phyloP scores from a whole-genome alignment of 2,329 filamentous ascomycete genomes.

The Clonostachys rosea region DNA sequence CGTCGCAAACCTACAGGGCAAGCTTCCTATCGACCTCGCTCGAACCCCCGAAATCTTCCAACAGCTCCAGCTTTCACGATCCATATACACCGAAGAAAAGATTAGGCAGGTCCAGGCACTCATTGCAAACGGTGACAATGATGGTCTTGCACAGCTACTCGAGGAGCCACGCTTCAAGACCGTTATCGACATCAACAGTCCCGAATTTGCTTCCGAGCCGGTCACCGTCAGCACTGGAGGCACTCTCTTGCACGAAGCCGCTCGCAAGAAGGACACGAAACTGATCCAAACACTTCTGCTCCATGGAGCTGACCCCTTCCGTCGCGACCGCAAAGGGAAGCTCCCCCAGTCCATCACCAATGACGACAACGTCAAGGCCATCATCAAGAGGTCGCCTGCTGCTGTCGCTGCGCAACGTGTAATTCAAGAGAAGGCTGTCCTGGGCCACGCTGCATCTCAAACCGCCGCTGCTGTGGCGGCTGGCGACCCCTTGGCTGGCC shows the following conservation, averaged over 20 bases:
- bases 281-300: constrained; percentile 87
- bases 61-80: constrained; percentile 83
- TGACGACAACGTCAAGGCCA: constrained; percentile 81
- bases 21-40: constrained; percentile 82
- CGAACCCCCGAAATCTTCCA: constrained; percentile 95
- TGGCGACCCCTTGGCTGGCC: constrained; percentile 62
- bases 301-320: constrained; percentile 94
- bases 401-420: constrained; percentile 90
- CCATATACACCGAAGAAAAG: constrained; percentile 83
- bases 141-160: constrained; percentile 70
- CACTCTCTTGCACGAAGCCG: constrained; percentile 88
- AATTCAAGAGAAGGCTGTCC: constrained; percentile 94
- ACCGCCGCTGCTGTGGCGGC: constrained; percentile 46
- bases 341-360: constrained; percentile 95
- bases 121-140: constrained; percentile 69
- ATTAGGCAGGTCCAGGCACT: constrained; percentile 80
- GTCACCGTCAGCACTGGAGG: constrained; percentile 78
- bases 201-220: constrained; percentile 80
- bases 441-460: constrained; percentile 66
- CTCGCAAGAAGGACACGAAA: constrained; percentile 78
- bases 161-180: constrained; percentile 83
- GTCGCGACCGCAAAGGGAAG: constrained; percentile 90
- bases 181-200: constrained; percentile 85
- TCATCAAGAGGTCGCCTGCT: constrained; percentile 90
- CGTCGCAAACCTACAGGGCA: constrained; percentile 77